phyloP scores from a whole-genome alignment of 225 moss, liverwort and hornwort species.

The Bryoerythrophyllum caledonicum region DNA sequence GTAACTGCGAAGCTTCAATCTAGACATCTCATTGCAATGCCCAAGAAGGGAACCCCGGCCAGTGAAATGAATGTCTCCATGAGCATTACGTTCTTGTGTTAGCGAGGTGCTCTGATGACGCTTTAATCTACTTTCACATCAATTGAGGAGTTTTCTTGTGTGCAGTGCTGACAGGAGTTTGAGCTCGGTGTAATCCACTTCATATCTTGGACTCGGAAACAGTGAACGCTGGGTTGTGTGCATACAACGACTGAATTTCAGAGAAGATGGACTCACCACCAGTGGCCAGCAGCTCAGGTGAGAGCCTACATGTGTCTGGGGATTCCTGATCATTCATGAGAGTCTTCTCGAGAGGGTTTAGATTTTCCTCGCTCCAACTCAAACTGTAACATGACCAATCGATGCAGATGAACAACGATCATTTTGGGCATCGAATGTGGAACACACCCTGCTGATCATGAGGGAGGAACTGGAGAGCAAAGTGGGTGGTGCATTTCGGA shows the following conservation, averaged over 20 bases:
- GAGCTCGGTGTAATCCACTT: neutral
- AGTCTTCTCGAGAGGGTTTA: too few species aligned
- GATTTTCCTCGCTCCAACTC: too few species aligned
- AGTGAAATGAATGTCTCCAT: too few species aligned
- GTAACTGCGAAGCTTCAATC: too few species aligned
- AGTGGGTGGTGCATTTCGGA: neutral
- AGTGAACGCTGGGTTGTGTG: too few species aligned
- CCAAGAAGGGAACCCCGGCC: too few species aligned
- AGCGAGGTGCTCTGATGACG: too few species aligned
- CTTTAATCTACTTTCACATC: neutral
- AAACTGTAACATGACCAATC: neutral
- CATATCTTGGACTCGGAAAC: neutral
- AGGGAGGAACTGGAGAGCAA: neutral
- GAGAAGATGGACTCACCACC: too few species aligned
- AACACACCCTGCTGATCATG: neutral
- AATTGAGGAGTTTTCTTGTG: neutral
- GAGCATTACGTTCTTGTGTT: too few species aligned
- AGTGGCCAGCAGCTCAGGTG: neutral
- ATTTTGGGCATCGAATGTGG: neutral
- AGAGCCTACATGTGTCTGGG: too few species aligned
- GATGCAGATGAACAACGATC: neutral
- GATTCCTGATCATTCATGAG: neutral
- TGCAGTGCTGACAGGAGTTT: too few species aligned
- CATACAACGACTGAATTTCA: neutral
- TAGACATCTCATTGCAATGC: too few species aligned